Conservation (phyloP, 169 alveolate species). For the Plasmodium vinckei region DNA sequence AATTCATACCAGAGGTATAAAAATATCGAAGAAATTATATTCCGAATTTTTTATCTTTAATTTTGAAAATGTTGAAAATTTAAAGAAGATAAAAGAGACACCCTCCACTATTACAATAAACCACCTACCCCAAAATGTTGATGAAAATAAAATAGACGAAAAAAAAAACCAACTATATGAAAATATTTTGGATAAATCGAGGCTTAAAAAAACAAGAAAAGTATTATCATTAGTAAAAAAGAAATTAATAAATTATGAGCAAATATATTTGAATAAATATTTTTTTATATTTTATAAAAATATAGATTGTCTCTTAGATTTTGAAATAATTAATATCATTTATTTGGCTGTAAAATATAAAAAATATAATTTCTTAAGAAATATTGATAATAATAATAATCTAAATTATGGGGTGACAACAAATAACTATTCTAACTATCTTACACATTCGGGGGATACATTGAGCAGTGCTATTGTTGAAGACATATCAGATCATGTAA, state of each 20-base stretch:
- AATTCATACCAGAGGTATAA: slow-evolving; percentile 1
- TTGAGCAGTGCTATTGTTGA: background rate
- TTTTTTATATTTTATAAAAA: slow-evolving; percentile 68
- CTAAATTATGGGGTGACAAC: background rate
- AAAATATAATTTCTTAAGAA: slow-evolving; percentile 10
- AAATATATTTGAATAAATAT: slow-evolving; percentile 38
- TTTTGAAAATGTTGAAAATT: slow-evolving; percentile 67
- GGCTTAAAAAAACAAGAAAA: slow-evolving; percentile 62
- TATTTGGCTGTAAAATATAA: slow-evolving; percentile 48
- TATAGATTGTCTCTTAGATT: slow-evolving; percentile 18
- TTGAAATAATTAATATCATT: slow-evolving; percentile 35
- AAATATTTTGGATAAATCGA: slow-evolving; percentile 33
- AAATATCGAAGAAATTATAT: slow-evolving; percentile 1
- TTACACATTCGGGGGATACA: background rate
- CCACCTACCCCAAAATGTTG: background rate
- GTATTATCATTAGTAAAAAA: slow-evolving; percentile 7
- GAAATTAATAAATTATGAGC: slow-evolving; percentile 43
- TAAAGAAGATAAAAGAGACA: slow-evolving; percentile 47
- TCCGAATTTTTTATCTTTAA: slow-evolving; percentile 53
- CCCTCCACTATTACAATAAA: background rate
- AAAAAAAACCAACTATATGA: slow-evolving; percentile 7
- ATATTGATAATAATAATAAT: background rate
- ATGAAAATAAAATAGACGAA: slow-evolving; percentile 16
- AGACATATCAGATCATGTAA: slow-evolving; percentile 44
- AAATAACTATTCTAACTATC: background rate